phyloP scores from a whole-genome alignment of 2,329 filamentous ascomycete species.

The Orbilia blumenaviensis region DNA sequence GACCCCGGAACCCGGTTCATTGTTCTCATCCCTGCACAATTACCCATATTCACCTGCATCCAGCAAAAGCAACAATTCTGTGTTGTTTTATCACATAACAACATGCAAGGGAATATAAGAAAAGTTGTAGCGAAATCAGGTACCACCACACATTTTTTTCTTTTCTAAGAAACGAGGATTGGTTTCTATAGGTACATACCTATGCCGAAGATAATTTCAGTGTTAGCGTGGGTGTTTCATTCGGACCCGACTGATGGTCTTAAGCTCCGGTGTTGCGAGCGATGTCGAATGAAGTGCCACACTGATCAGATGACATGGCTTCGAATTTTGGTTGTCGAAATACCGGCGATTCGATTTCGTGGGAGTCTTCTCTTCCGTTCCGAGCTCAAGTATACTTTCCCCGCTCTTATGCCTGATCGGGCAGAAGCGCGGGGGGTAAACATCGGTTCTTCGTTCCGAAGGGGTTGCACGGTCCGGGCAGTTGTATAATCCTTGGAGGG shows the following conservation, averaged over 20 bases:
- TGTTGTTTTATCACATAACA: slow-evolving; percentile 22
- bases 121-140: not conserved
- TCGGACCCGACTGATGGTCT: too few species aligned
- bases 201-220: not conserved
- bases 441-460: not conserved
- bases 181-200: not conserved
- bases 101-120: slow-evolving; percentile 27
- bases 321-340: not conserved
- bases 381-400: not conserved
- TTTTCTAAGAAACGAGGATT: not conserved
- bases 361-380: too few species aligned
- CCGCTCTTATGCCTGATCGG: not conserved
- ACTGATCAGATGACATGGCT: not conserved
- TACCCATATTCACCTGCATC: slow-evolving; percentile 3
- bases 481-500: slow-evolving; percentile 12
- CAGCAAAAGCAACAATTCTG: slow-evolving; percentile 3
- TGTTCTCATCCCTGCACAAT: not conserved
- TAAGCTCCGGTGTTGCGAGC: not conserved
- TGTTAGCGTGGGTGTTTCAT: too few species aligned
- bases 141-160: not conserved
- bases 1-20: slow-evolving; percentile 6
- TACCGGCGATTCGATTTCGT: not conserved
- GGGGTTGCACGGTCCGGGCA: slow-evolving; percentile 6
- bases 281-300: not conserved
- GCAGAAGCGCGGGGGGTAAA: not conserved